phyloP scores from a whole-genome alignment of 768 basidiomycete species.

The Artomyces pyxidatus region DNA sequence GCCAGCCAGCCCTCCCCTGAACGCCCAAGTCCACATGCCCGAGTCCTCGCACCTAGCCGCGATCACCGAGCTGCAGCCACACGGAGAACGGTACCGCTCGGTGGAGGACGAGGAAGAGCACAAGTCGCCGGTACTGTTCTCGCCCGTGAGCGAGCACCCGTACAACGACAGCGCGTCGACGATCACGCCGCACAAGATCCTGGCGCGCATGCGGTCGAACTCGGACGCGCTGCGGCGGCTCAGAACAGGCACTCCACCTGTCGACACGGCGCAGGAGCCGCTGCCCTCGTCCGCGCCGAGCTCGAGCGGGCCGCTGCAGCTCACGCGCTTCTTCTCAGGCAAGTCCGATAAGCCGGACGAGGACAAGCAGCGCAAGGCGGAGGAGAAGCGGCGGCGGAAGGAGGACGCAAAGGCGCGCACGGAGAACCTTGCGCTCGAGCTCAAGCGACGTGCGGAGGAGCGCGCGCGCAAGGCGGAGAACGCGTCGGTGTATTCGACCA shows the following conservation, averaged over 20 bases:
- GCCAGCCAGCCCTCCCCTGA: slow-evolving; percentile 13
- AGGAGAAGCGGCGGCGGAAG: slow-evolving; percentile 36
- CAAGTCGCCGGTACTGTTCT: background rate
- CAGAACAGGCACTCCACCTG: no score
- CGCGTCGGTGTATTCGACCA: background rate
- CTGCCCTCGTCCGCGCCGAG: slow-evolving; percentile 9
- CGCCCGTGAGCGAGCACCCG: background rate
- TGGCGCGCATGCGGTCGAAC: background rate
- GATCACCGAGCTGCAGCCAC: slow-evolving; percentile 7
- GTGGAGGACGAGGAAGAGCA: no score
- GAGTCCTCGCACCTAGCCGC: slow-evolving; percentile 4
- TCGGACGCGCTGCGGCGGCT: background rate
- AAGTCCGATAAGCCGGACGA: slow-evolving; percentile 3
- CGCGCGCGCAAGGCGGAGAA: slow-evolving; percentile 18
- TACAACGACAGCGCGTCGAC: background rate
- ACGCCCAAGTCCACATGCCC: background rate
- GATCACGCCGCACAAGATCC: background rate
- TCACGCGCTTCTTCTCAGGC: background rate
- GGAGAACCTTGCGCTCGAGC: slow-evolving; percentile 36
- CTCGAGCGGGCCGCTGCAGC: background rate
- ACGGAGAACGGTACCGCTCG: no score
- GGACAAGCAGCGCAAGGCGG: slow-evolving; percentile 20
- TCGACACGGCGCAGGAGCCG: slow-evolving; percentile 12
- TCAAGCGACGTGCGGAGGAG: slow-evolving; percentile 31
- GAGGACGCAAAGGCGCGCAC: slow-evolving; percentile 31